Evolutionary conservation across 768 basidiomycete genomes (phyloP).

Genomic region (Naematelia aurantialba): DNA sequence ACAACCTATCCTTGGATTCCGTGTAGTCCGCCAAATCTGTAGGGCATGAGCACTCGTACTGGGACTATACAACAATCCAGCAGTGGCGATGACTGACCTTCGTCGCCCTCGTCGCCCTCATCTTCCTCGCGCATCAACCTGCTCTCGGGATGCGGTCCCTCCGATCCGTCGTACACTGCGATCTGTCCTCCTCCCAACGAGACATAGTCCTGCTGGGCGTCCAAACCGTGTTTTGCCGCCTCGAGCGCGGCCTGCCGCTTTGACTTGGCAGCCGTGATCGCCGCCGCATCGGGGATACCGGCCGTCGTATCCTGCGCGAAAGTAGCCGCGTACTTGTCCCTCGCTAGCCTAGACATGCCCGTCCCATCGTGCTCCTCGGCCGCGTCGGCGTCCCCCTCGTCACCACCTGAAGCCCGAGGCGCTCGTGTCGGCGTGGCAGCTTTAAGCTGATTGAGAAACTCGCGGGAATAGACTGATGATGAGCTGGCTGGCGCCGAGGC

Average conservation of each 20-base stretch:
- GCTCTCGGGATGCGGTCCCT: conserved; percentile 51
- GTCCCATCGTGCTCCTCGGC: conserved; percentile 21
- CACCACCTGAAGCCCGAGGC: conserved; percentile 18
- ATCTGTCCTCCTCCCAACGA: conserved; percentile 49
- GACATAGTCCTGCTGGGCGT: conserved; percentile 48
- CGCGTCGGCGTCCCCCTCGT: conserved; percentile 16
- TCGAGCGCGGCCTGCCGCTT: conserved; percentile 47
- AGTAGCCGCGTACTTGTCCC: conserved; percentile 44
- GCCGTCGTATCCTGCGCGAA: conserved; percentile 38
- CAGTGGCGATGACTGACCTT: conserved; percentile 26
- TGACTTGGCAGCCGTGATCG: conserved; percentile 50
- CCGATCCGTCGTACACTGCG: conserved; percentile 39
- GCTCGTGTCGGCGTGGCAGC: conserved; percentile 45
- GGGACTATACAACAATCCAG: no score
- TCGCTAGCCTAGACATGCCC: conserved; percentile 33
- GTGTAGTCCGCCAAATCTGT: conserved; percentile 49
- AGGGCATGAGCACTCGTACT: background rate
- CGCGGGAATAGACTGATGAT: conserved; percentile 42
- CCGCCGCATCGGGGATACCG: conserved; percentile 50
- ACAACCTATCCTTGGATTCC: conserved; percentile 45
- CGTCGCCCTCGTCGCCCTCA: conserved; percentile 50
- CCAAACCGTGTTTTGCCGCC: conserved; percentile 28
- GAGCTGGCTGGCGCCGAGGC: conserved; percentile 3
- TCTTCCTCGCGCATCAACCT: conserved; percentile 53
- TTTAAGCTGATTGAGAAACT: conserved; percentile 52